Evolutionary conservation across 176 grass and related monocot genomes (phyloP).

Genomic region (Dactylis glomerata): DNA sequence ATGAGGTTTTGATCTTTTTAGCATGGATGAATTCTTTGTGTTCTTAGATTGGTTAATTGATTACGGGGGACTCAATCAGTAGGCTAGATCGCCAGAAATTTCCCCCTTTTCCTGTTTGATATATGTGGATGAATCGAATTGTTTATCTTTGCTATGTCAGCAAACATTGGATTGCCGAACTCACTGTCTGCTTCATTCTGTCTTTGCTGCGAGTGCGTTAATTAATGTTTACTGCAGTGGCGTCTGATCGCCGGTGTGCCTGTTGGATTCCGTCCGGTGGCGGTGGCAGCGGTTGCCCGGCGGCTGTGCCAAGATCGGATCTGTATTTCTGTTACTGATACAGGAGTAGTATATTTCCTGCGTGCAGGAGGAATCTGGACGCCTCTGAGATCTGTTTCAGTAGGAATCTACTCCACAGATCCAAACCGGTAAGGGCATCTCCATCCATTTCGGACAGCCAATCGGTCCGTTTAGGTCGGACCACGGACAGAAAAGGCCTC

Average conservation of each 20-base stretch:
- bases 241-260: background rate
- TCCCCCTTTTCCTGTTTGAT: background rate
- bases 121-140: conserved; percentile 15
- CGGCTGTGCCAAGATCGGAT: background rate
- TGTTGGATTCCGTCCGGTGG: background rate
- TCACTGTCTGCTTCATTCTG: background rate
- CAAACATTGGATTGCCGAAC: background rate
- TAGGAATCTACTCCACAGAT: conserved; percentile 11
- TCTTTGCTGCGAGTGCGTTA: background rate
- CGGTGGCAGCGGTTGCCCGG: background rate
- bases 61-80: background rate
- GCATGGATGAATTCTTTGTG: background rate
- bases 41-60: conserved; percentile 9
- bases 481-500: too few relatives aligned
- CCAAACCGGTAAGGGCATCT: background rate
- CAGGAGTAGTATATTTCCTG: background rate
- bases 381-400: conserved; percentile 8
- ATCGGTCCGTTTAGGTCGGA: too few relatives aligned
- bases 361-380: background rate
- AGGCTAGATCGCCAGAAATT: background rate
- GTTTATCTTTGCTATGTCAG: conserved; percentile 10
- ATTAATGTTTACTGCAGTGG: background rate
- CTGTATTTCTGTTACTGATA: background rate
- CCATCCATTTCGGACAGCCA: too few relatives aligned
- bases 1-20: background rate